Base-by-base conservation (phyloP, 305 asterid genomes). In the Plantago coronopus region DNA sequence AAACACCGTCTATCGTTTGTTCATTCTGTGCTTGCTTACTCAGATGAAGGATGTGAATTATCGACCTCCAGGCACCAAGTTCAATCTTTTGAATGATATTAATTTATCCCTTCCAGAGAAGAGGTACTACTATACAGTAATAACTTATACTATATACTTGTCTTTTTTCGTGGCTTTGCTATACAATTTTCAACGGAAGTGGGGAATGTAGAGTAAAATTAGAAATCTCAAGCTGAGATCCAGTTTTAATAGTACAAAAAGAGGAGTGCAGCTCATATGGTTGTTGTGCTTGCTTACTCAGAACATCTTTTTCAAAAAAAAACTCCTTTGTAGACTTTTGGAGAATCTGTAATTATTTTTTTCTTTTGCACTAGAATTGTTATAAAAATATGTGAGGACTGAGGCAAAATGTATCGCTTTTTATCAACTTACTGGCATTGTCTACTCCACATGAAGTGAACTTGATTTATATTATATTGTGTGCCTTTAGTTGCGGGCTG, bases 41-140 rank as follows among this genome's bases (percentile, higher is more conserved):
- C 80, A 91, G 98, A 64, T 88, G 56, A 81, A 75, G 81, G 86
- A 74, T n/a, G 74, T 88, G 53, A 72, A 80, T 37, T 91, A 82
- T 72, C 88, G 82, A 76, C 85, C 91, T 59, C 94, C 96, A 20
- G 98, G 96, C 69, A 88, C 96, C 54, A 76, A 85, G 76, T 68
- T 73, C 70, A 70, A 84, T 76, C 89, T 91, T 65, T 71, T 91
- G 79, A 72, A 79, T 59, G 80, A 75, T 61, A 73, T 84, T 74
- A 84, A 62, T 68, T 71, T 91, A 70, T 82, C 95, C 61, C 81
- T 91, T 69, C 88, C 82, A 5, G 91, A 88, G 64, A 88, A 80
- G 62, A 88, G 96, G 98, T 91, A 59, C 50, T 19, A 34, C 42
- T n/a, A n/a, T n/a, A 34, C 42, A 34, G 3, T 34, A 7, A 29